Evolutionary conservation across 371 early-diverging fungal species (phyloP), one percentile per base, ranked within the genome.

Genomic region (Choanephora cucurbitarum): DNA sequence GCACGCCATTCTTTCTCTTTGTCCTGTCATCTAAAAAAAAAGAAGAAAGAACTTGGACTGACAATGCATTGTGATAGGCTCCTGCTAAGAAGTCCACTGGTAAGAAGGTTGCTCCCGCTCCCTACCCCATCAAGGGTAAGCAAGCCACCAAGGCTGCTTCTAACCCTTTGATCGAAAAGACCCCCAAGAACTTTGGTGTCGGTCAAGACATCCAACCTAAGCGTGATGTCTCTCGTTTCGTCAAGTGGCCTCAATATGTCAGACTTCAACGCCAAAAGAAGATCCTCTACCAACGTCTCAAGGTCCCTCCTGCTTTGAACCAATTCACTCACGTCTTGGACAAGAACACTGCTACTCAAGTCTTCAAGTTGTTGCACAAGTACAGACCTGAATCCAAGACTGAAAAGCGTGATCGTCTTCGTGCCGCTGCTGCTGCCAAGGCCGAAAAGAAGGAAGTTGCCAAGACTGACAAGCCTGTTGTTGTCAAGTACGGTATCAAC

Each of bases 271-370:
- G 97, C 74, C 97, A 98, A 83, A 90, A 91, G 84, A 89, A 89
- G 81, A 93, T 98, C 82, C 84, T 99, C 62, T 89, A 89, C 80
- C 93, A 92, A 86, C 95, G 99, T 77, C 87, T 99, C 66, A 98
- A 98, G 92, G 98, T 99, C 43, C 99, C 99, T 60, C 99, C 99
- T 40, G 91, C 99, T 50, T 88, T 99, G 84, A 96, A 99, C 91
- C 99, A 99, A 87, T 99, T 99, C 92, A 90, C 92, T 73, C 90
- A 94, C 78, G 87, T 89, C 50, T 82, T 98, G 68, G 96, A 98
- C 87, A 90, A 93, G 85, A 95, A 97, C 90, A 96, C 95, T 67
- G 97, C 97, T 69, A 91, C 94, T 62, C 91, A 95, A 84, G 82
- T 95, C 66, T 93, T 99, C 90, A 96, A 95, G 86, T 86, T 95